These are phyloP conservation scores for Lanzia echinophila DNA, from an alignment of 2,329 filamentous ascomycete species.

Conservation along the genomic window DNA sequence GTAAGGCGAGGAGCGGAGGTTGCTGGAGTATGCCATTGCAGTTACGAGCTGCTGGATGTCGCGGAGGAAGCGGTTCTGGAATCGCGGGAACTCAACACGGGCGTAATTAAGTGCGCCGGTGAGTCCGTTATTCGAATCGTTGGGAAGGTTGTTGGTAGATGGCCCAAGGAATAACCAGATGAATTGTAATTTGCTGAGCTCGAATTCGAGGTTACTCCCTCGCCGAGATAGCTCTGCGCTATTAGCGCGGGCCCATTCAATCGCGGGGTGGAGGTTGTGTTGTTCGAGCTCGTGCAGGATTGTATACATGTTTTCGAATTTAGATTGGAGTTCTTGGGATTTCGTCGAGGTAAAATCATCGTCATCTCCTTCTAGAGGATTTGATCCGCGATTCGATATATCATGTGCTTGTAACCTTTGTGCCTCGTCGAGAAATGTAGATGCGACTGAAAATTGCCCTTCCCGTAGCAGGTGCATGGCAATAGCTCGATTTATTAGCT, in stretches of 20 bases:
- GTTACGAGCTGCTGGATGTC: slow-evolving; percentile 79
- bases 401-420: slow-evolving; percentile 30
- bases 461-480: slow-evolving; percentile 94
- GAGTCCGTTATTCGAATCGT: slow-evolving; percentile 49
- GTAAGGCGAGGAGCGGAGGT: slow-evolving; percentile 74
- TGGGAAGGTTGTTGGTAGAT: slow-evolving; percentile 46
- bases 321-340: slow-evolving; percentile 63
- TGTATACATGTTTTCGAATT: slow-evolving; percentile 85
- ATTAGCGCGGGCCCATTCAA: slow-evolving; percentile 75
- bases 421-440: slow-evolving; percentile 74
- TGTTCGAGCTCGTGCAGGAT: slow-evolving; percentile 74
- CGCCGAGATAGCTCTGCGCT: slow-evolving; percentile 65
- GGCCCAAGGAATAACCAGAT: slow-evolving; percentile 76
- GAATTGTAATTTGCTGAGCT: slow-evolving; percentile 83
- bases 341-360: slow-evolving; percentile 50
- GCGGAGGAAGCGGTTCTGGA: slow-evolving; percentile 64
- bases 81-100: slow-evolving; percentile 63
- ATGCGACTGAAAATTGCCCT: slow-evolving; percentile 84
- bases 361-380: slow-evolving; percentile 28
- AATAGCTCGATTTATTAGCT: slow-evolving; percentile 84
- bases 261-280: slow-evolving; percentile 73
- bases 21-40: slow-evolving; percentile 72
- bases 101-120: slow-evolving; percentile 70
- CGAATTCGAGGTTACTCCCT: slow-evolving; percentile 91
- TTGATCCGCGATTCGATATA: not conserved